Evolutionary conservation across 306 rosid genomes (phyloP).

Genomic region (Vigna mungo): DNA sequence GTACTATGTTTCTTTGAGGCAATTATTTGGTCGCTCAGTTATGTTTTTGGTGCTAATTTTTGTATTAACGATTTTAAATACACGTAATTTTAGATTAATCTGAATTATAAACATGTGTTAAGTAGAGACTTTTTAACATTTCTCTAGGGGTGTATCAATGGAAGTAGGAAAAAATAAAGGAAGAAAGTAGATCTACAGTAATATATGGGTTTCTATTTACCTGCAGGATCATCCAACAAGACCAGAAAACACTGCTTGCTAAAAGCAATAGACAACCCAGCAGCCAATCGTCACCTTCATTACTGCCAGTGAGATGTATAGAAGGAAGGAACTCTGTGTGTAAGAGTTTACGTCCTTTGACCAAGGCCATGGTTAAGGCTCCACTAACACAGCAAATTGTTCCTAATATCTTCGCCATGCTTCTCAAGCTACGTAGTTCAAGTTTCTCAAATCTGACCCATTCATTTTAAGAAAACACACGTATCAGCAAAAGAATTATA

Average conservation of each 20-base stretch:
- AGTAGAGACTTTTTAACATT: too few relatives aligned
- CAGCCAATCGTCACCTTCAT: constrained; percentile 51
- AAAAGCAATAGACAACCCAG: constrained; percentile 64
- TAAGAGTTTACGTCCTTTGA: constrained; percentile 72
- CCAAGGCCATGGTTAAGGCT: constrained; percentile 69
- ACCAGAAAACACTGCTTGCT: constrained; percentile 56
- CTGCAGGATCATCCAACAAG: constrained; percentile 74
- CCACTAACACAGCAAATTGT: constrained; percentile 70
- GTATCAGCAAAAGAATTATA: background rate
- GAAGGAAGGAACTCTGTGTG: constrained; percentile 46
- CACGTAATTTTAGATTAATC: background rate
- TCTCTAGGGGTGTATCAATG: too few relatives aligned
- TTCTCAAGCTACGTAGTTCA: constrained; percentile 54
- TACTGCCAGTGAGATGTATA: constrained; percentile 36
- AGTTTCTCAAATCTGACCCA: constrained; percentile 65
- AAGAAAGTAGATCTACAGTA: background rate
- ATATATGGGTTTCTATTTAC: constrained; percentile 30
- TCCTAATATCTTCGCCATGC: constrained; percentile 67
- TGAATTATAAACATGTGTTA: background rate
- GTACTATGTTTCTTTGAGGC: background rate
- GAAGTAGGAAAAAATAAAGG: too few relatives aligned
- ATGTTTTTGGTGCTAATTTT: background rate
- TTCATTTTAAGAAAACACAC: background rate
- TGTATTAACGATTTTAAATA: too few relatives aligned
- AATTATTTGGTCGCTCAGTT: background rate